These are phyloP conservation scores for Periconia digitata DNA, from an alignment of 2,329 filamentous ascomycete genomes.

Conservation along the genomic window DNA sequence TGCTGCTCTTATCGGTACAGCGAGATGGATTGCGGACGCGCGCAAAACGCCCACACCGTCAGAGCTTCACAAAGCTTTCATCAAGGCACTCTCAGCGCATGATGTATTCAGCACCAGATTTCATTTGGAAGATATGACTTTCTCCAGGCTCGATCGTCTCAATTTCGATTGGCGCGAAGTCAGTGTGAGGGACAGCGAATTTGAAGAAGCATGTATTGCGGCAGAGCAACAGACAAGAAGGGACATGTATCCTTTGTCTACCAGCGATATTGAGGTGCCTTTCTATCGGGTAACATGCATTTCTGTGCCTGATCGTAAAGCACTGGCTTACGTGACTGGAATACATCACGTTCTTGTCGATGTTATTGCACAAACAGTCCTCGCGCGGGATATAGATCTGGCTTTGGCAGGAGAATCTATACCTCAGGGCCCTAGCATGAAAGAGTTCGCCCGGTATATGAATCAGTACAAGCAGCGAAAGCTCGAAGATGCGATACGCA, in stretches of 20 bases:
- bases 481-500: constrained; percentile 1
- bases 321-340: constrained; percentile 5
- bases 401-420: constrained; percentile 6
- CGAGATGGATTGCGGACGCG: constrained; percentile 4
- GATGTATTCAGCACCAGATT: constrained; percentile 8
- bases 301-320: constrained; percentile 6
- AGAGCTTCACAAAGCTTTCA: constrained; percentile 3
- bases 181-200: constrained; percentile 3
- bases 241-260: background rate
- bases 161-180: constrained; percentile 8
- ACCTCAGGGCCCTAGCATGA: constrained; percentile 2
- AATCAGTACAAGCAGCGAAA: constrained; percentile 7
- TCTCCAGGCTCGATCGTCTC: constrained; percentile 3
- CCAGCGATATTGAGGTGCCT: constrained; percentile 3
- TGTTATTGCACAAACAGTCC: constrained; percentile 2
- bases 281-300: constrained; percentile 10
- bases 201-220: constrained; percentile 4
- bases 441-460: constrained; percentile 8
- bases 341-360: constrained; percentile 9
- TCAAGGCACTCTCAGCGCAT: constrained; percentile 6
- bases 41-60: constrained; percentile 1
- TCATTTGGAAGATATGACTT: constrained; percentile 1
- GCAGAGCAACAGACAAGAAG: constrained; percentile 6
- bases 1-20: constrained; percentile 1
- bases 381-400: constrained; percentile 5